Evolutionary conservation across 2,329 filamentous ascomycete species (phyloP).

Genomic region (Alternaria gaisen): DNA sequence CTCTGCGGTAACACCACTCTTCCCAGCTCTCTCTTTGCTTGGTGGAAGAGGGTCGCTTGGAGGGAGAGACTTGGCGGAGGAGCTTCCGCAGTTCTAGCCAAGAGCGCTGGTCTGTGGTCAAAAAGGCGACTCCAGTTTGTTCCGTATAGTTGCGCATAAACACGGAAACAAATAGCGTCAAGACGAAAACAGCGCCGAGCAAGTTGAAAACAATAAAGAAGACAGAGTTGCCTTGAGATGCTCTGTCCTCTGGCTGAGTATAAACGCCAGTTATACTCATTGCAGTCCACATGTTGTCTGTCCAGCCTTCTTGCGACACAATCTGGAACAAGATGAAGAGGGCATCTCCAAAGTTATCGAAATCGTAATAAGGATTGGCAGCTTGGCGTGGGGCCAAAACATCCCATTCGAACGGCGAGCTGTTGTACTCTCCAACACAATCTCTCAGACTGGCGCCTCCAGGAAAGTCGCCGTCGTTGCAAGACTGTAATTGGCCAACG

Average conservation of each 20-base stretch:
- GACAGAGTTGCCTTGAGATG: conserved; percentile 82
- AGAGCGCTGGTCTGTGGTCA: conserved; percentile 94
- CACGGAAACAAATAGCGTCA: conserved; percentile 97
- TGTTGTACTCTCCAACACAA: conserved; percentile 85
- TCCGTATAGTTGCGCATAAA: conserved; percentile 99
- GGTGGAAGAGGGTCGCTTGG: conserved; percentile 85
- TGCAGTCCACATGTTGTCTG: conserved; percentile 85
- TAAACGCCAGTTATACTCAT: conserved; percentile 82
- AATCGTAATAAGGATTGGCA: conserved; percentile 84
- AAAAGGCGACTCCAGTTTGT: conserved; percentile 94
- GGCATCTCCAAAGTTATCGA: conserved; percentile 92
- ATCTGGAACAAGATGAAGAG: conserved; percentile 98
- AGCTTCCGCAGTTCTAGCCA: conserved; percentile 96
- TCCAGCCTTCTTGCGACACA: conserved; percentile 98
- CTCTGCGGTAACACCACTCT: conserved; percentile 93
- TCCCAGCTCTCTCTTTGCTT: conserved; percentile 78
- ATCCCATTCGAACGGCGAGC: conserved; percentile 81
- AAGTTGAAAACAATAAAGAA: conserved; percentile 98
- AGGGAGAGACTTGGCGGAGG: conserved; percentile 90
- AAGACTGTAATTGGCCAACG: conserved; percentile 78
- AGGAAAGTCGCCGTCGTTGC: conserved; percentile 73
- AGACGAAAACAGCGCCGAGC: conserved; percentile 91
- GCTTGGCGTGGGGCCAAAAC: conserved; percentile 84
- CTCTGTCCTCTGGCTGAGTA: conserved; percentile 74
- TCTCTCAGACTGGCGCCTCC: conserved; percentile 69